A percentile compares a stretch with the other conserved stretches of the same genome.
These are phyloP conservation scores for Rhizodiscina lignyota DNA, from an alignment of 495 filamentous ascomycete genomes.

Conservation along the genomic window DNA sequence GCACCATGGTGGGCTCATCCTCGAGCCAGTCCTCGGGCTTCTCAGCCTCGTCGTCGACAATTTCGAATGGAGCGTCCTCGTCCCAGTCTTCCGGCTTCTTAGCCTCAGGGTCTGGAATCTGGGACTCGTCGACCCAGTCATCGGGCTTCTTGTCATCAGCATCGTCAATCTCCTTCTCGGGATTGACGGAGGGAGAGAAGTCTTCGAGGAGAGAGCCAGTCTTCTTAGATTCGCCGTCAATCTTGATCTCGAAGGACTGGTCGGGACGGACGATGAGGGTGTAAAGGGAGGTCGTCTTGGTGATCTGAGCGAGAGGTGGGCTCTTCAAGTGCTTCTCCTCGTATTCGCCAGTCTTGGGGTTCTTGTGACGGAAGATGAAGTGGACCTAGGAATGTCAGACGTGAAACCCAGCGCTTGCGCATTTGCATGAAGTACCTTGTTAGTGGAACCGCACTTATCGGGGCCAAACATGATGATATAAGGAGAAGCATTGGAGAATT, in stretches of 20 bases:
- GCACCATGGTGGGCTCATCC: slow-evolving; percentile 67
- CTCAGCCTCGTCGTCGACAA: slow-evolving; percentile 80
- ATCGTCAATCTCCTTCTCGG: slow-evolving; percentile 90
- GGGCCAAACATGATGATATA: slow-evolving; percentile 99
- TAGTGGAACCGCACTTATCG: slow-evolving; percentile 97
- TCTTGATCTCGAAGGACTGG: slow-evolving; percentile 82
- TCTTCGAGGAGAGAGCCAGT: slow-evolving; percentile 87
- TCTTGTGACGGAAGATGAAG: slow-evolving; percentile 99
- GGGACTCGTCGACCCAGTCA: slow-evolving; percentile 85
- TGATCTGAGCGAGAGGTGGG: slow-evolving; percentile 69
- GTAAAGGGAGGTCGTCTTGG: slow-evolving; percentile 85
- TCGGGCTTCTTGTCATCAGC: slow-evolving; percentile 88
- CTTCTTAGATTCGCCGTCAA: slow-evolving; percentile 74
- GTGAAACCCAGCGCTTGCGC: neutral
- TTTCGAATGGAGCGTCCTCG: slow-evolving; percentile 93
- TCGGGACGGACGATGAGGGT: slow-evolving; percentile 91
- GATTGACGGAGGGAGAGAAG: slow-evolving; percentile 87
- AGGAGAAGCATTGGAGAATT: slow-evolving; percentile 93
- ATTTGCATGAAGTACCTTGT: slow-evolving; percentile 48
- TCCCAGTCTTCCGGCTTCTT: slow-evolving; percentile 98
- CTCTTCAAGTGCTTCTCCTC: slow-evolving; percentile 97
- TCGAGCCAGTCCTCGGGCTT: slow-evolving; percentile 94
- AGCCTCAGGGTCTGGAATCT: slow-evolving; percentile 82
- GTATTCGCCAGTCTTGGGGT: slow-evolving; percentile 98
- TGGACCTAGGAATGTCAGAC: slow-evolving; percentile 44